Conservation (phyloP, 192 early-diverging fungal species). For the Mortierella hygrophila region DNA sequence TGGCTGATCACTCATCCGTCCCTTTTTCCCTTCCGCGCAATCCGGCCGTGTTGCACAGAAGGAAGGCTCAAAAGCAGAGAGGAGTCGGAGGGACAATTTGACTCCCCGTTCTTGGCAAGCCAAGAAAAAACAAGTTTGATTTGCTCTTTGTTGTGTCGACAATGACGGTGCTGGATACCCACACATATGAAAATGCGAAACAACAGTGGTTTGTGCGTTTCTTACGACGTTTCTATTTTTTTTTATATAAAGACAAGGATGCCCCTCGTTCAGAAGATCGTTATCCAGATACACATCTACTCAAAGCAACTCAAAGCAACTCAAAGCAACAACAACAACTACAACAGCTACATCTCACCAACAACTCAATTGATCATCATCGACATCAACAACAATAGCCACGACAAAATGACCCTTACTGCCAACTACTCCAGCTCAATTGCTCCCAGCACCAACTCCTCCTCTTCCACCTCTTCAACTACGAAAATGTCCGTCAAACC, state of each 20-base stretch:
- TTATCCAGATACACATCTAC: background rate
- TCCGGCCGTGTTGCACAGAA: background rate
- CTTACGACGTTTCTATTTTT: background rate
- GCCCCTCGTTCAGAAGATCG: background rate
- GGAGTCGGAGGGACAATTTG: background rate
- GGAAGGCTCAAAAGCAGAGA: background rate
- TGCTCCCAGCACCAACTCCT: background rate
- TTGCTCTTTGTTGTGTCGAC: background rate
- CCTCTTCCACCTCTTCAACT: background rate
- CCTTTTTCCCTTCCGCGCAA: background rate
- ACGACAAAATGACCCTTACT: background rate
- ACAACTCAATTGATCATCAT: background rate
- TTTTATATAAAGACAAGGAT: background rate
- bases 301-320: background rate
- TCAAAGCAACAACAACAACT: background rate
- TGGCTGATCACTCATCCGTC: background rate
- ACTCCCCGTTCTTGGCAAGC: constrained; percentile 9
- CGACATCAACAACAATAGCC: background rate
- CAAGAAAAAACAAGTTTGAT: constrained; percentile 12
- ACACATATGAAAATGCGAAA: no score
- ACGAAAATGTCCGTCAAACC: constrained; percentile 14
- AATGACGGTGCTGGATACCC: background rate
- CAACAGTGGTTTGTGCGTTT: background rate
- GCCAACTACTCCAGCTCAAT: background rate
- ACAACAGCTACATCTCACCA: background rate